Evolutionary conservation across 352 stramenopile species (phyloP), one percentile per base, ranked within the genome.

Genomic region (Globisporangium nodosum): DNA sequence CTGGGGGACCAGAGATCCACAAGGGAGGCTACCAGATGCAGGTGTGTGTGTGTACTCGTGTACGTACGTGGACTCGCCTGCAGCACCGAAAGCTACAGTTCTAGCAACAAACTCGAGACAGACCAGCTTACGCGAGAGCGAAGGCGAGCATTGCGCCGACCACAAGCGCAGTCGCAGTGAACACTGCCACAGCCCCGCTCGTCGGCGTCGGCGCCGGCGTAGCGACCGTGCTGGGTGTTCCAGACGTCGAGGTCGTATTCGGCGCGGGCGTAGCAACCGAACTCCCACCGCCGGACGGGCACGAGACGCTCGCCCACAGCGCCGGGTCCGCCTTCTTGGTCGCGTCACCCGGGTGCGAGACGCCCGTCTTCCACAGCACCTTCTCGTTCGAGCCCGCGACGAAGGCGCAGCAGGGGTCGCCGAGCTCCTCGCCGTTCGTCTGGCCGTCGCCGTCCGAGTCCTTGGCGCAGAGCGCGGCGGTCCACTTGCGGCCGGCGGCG

Each of bases 341-440:
- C 50, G 58, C 59, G 24, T 64, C 50, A 8, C 63, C 61, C 3
- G 66, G 69, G 50, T 72, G 62, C 18, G 71, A 76, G 16, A 79
- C 56, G 1, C 70, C 60, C 1, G 39, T 56, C 7, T 60, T 68
- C 57, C 60, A 74, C 5, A 31, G 51, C 21, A 53, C 33, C 3
- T 24, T 56, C 6, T 60, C 49, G 11, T 35, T 66, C 42, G 43
- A 42, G 1, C 47, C 47, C 21, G 47, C 27, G 16, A 45, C 50
- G 64, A 65, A 81, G 33, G 39, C 50, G 49, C 78, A 88, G 60
- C 69, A 66, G 24, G 77, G 78, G 53, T 88, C 78, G n/a, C 77
- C 78, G 16, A 88, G 68, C 56, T 88, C 78, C 48, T 83, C 55
- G 3, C 77, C 77, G 56, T 88, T 88, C 18, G 70, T 85, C 31